Evolutionary conservation across 305 asterid species (phyloP).

Genomic region (Fraxinus nigra): DNA sequence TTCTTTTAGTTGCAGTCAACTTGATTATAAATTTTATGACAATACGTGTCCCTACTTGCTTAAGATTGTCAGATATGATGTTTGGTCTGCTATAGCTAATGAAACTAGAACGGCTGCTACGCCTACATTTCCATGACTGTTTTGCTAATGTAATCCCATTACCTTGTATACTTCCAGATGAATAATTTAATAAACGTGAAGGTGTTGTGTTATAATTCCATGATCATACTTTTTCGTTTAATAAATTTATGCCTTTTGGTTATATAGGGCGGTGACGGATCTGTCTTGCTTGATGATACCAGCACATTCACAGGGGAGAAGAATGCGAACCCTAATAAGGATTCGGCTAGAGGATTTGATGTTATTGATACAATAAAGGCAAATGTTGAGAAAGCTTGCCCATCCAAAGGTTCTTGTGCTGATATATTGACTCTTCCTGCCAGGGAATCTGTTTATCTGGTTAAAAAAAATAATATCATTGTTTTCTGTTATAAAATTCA

Average conservation of each 20-base stretch:
- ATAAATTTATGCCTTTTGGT: neutral
- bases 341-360: conserved; percentile 70
- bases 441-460: conserved; percentile 65
- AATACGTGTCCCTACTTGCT: conserved; percentile 52
- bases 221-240: neutral
- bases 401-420: conserved; percentile 64
- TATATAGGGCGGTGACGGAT: conserved; percentile 71
- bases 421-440: conserved; percentile 70
- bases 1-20: conserved; percentile 39
- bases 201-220: neutral
- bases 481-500: neutral
- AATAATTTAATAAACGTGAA: neutral
- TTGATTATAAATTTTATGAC: conserved; percentile 55
- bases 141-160: conserved; percentile 46
- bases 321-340: conserved; percentile 44
- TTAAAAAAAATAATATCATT: conserved; percentile 25
- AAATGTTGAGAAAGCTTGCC: conserved; percentile 65
- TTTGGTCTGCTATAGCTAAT: conserved; percentile 63
- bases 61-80: conserved; percentile 46
- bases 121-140: conserved; percentile 76
- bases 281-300: conserved; percentile 60
- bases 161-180: neutral
- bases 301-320: conserved; percentile 60
- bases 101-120: conserved; percentile 70
- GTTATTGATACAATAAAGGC: conserved; percentile 64